Base-by-base conservation (phyloP, 192 early-diverging fungal species). In the Mortierella antarctica region DNA sequence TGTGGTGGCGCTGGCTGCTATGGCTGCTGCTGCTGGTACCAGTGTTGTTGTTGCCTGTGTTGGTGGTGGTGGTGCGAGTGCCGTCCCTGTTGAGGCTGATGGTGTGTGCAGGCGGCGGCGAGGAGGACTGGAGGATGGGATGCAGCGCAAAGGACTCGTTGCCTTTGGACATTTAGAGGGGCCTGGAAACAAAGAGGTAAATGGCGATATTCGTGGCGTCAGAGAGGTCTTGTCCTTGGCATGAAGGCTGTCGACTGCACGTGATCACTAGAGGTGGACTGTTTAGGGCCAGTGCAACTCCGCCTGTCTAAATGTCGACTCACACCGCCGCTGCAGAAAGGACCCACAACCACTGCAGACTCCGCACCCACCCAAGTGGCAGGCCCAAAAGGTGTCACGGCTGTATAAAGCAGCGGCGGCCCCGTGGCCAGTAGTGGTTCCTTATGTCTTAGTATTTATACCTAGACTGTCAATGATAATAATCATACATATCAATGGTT, bases 401-500 rank as follows among this genome's bases (percentile, higher is more conserved):
- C 15, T 51, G 57, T 80, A 80, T 72, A 72, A 68, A 47, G 23
- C 4, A 56, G 6, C 53, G 14, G 11, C 13, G 50, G 41, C 58
- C 53, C 77, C 77, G 64, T 71, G 77, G 65, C 77, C 77, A 50
- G 31, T 12, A 13, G 44, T 72, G 71, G 68, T 57, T 51, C 61
- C 70, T 41, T 80, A 71, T 65, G 77, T 80, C 77, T 80, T 80
- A 80, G 77, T 80, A 80, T 80, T 77, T 80, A 80, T 72, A 70
- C 77, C 72, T 72, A 60, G 77, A 80, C 77, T 80, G 77, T 80
- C 31, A 80, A 80, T 80, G 77, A 80, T 80, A 80, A 63, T 80
- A 80, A 80, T 80, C 77, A 80, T 80, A 80, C 77, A 80, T 80
- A 80, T 80, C 77, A 80, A 71, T 72, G 77, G 77, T 80, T 80